A percentile compares a stretch with the other conserved stretches of the same genome.
These are phyloP conservation scores for Fusarium tupiense DNA, from an alignment of 2,329 filamentous ascomycete species.

Conservation along the genomic window DNA sequence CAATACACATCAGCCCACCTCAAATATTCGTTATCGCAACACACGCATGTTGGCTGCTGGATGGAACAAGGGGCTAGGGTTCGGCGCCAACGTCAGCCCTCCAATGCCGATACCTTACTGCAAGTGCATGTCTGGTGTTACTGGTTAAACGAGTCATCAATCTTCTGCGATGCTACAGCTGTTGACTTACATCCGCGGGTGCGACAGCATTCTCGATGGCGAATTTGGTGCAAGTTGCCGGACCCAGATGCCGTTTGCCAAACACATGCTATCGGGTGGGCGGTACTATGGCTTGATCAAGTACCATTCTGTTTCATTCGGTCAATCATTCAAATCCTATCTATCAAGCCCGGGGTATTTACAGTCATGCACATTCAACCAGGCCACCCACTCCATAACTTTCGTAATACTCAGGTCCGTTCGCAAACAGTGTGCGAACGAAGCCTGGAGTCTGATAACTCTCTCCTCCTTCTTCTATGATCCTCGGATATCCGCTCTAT, in stretches of 20 bases:
- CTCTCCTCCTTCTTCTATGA: conserved; percentile 24
- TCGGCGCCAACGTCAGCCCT: conserved; percentile 10
- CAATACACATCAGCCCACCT: conserved; percentile 11
- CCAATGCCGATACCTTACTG: not conserved
- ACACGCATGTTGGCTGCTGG: not conserved
- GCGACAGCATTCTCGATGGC: not conserved
- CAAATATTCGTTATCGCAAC: conserved; percentile 8
- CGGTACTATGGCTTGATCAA: not conserved
- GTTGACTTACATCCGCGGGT: not conserved
- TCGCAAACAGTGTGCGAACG: not conserved
- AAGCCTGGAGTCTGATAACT: not conserved
- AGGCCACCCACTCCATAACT: not conserved
- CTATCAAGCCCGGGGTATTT: conserved; percentile 21
- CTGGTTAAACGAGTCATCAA: not conserved
- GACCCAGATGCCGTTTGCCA: not conserved
- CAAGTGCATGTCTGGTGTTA: not conserved
- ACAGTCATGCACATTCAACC: conserved; percentile 10
- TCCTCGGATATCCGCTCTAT: conserved; percentile 36
- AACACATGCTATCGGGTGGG: not conserved
- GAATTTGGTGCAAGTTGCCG: not conserved
- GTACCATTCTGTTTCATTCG: not conserved
- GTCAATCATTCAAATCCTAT: conserved; percentile 11
- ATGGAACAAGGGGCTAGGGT: conserved; percentile 3
- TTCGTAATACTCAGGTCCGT: not conserved
- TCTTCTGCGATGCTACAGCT: not conserved